Conservation (phyloP, 1,284 basidiomycete genomes). For the Moesziomyces sp. region DNA sequence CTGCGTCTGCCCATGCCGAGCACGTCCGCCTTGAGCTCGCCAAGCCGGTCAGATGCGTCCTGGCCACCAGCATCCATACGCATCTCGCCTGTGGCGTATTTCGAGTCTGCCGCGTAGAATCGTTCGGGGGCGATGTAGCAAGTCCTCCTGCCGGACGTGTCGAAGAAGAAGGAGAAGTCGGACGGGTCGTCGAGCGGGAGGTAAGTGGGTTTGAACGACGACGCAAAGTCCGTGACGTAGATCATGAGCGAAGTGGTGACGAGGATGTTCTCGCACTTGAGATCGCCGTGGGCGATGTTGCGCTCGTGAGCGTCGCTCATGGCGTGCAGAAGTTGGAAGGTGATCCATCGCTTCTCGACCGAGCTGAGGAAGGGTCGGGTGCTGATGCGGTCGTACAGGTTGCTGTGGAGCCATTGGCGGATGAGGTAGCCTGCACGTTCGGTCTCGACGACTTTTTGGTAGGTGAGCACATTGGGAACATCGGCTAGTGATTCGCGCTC, state of each 20-base stretch:
- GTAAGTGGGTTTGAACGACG: constrained; percentile 90
- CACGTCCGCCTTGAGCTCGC: constrained; percentile 46
- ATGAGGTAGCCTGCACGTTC: constrained; percentile 96
- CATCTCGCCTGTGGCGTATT: constrained; percentile 57
- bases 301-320: constrained; percentile 83
- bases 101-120: constrained; percentile 84
- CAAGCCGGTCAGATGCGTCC: constrained; percentile 17
- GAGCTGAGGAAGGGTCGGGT: constrained; percentile 91
- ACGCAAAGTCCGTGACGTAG: constrained; percentile 94
- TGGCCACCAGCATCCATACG: neutral
- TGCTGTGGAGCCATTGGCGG: constrained; percentile 93
- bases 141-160: constrained; percentile 89
- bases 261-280: constrained; percentile 97
- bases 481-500: constrained; percentile 86
- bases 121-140: constrained; percentile 97
- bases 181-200: constrained; percentile 96
- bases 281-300: constrained; percentile 89
- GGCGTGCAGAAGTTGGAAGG: constrained; percentile 89
- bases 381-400: constrained; percentile 96
- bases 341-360: constrained; percentile 98
- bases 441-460: constrained; percentile 91
- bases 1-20: constrained; percentile 72
- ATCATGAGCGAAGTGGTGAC: constrained; percentile 96
- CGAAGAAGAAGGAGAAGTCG: constrained; percentile 98
- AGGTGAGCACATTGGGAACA: constrained; percentile 88